A percentile compares a stretch with the other conserved stretches of the same genome.
Evolutionary conservation across 2,329 filamentous ascomycete species (phyloP).

Genomic region (Trichocomaceae sp.): DNA sequence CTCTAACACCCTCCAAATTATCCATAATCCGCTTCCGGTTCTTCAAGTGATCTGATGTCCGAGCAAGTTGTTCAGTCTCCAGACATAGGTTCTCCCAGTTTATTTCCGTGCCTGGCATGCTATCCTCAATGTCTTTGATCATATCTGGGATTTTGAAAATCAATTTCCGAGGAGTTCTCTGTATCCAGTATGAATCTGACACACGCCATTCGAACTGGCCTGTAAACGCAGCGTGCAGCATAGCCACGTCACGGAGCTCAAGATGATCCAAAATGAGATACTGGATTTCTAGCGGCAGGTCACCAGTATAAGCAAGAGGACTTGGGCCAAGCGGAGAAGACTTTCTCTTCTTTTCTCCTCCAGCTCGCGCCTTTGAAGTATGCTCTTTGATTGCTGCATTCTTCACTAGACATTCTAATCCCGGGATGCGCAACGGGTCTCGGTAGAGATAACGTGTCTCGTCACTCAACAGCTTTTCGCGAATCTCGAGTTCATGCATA

Average conservation of each 20-base stretch:
- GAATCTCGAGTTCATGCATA: not conserved
- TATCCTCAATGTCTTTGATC: not conserved
- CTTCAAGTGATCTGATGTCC: not conserved
- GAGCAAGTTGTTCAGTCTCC: not conserved
- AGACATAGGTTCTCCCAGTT: not conserved
- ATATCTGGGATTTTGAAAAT: not conserved
- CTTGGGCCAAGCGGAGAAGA: not conserved
- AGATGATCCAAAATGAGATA: constrained; percentile 5
- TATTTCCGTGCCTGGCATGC: not conserved
- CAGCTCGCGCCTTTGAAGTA: not conserved
- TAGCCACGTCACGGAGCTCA: not conserved
- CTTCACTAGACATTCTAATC: not conserved
- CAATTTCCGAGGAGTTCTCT: not conserved
- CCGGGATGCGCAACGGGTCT: not conserved
- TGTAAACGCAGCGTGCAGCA: not conserved
- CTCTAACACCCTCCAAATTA: not conserved
- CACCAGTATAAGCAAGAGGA: not conserved
- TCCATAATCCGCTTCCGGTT: not conserved
- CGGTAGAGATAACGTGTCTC: not conserved
- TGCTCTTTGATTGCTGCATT: not conserved
- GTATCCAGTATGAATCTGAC: not conserved
- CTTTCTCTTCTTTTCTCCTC: too few species aligned
- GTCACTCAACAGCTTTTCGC: not conserved
- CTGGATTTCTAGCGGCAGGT: constrained; percentile 3
- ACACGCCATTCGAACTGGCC: not conserved